Evolutionary conservation across 2,329 filamentous ascomycete genomes (phyloP).

Genomic region (Fusarium staphyleae): DNA sequence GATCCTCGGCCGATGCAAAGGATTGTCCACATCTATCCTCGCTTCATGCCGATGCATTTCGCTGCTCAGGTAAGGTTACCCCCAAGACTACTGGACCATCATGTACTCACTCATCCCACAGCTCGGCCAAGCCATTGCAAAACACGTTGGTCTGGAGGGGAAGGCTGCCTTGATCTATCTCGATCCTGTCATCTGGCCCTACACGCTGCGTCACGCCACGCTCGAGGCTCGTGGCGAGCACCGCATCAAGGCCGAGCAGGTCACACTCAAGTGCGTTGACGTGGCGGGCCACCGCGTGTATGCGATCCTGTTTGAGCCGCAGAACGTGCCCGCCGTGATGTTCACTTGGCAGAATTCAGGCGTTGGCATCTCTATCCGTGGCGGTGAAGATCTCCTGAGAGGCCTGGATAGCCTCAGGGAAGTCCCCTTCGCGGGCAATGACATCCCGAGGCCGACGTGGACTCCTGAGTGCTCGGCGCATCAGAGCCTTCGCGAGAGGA

Average conservation of each 20-base stretch:
- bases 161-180: slow-evolving; percentile 44
- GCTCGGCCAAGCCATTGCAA: slow-evolving; percentile 49
- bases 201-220: slow-evolving; percentile 43
- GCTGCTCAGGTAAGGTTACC: slow-evolving; percentile 42
- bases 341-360: slow-evolving; percentile 57
- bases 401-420: slow-evolving; percentile 47
- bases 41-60: slow-evolving; percentile 52
- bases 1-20: slow-evolving; percentile 46
- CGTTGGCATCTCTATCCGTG: slow-evolving; percentile 54
- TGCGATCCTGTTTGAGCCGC: slow-evolving; percentile 50
- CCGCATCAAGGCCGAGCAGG: slow-evolving; percentile 45
- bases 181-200: slow-evolving; percentile 44
- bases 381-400: slow-evolving; percentile 53
- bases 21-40: slow-evolving; percentile 55
- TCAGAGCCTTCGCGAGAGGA: slow-evolving; percentile 48
- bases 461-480: slow-evolving; percentile 51
- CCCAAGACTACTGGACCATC: background rate
- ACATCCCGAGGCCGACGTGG: slow-evolving; percentile 47
- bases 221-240: slow-evolving; percentile 47
- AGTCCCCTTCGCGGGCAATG: slow-evolving; percentile 39
- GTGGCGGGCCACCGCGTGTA: slow-evolving; percentile 53
- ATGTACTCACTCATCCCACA: slow-evolving; percentile 21
- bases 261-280: slow-evolving; percentile 52
- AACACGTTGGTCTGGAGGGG: slow-evolving; percentile 40
- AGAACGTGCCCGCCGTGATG: slow-evolving; percentile 47